A percentile compares a stretch with the other conserved stretches of the same genome.
These are phyloP conservation scores for Phytophthora tentaculata DNA, from an alignment of 352 stramenopile genomes.

Conservation along the genomic window DNA sequence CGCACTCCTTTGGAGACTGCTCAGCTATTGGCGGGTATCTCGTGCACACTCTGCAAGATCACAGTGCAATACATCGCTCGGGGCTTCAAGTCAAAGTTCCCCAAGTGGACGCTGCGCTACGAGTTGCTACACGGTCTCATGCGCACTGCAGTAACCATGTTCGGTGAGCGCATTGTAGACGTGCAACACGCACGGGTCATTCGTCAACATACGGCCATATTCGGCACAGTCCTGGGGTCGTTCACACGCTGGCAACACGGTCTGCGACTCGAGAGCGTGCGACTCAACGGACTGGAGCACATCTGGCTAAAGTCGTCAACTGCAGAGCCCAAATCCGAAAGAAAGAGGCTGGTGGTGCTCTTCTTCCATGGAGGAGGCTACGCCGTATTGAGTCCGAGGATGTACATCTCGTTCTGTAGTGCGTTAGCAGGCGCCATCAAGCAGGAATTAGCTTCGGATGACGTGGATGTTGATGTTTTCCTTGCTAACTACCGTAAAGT, in stretches of 20 bases:
- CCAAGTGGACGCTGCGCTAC: conserved; percentile 55
- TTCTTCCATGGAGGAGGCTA: conserved; percentile 66
- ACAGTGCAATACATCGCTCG: conserved; percentile 28
- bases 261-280: conserved; percentile 29
- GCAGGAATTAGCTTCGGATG: conserved; percentile 15
- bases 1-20: conserved; percentile 34
- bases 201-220: conserved; percentile 31
- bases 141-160: conserved; percentile 21
- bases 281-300: conserved; percentile 52
- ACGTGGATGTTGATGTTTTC: conserved; percentile 37
- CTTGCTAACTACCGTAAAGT: conserved; percentile 56
- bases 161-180: conserved; percentile 36
- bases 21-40: conserved; percentile 26
- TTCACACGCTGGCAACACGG: conserved; percentile 31
- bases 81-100: conserved; percentile 44
- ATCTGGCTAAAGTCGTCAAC: conserved; percentile 46
- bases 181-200: conserved; percentile 31
- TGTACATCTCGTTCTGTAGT: conserved; percentile 46
- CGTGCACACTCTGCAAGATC: conserved; percentile 17
- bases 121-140: conserved; percentile 43
- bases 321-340: neutral
- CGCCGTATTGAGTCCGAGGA: conserved; percentile 43
- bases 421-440: conserved; percentile 30
- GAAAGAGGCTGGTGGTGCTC: conserved; percentile 45
- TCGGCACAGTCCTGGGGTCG: conserved; percentile 36